phyloP scores from a whole-genome alignment of 2,329 filamentous ascomycete species.

The Colletotrichum trifolii region DNA sequence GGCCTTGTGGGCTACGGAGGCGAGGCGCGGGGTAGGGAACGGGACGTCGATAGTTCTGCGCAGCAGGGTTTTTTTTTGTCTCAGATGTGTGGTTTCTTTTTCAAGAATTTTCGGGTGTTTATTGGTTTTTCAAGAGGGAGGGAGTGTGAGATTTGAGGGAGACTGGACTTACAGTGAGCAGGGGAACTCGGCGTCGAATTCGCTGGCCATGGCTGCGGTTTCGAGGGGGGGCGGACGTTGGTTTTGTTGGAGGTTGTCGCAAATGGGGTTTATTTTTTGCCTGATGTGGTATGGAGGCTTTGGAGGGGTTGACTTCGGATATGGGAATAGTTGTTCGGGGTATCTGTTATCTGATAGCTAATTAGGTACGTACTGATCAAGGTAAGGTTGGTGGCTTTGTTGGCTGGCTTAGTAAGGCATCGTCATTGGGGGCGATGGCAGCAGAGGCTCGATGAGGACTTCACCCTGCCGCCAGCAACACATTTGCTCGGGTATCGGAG shows the following conservation, averaged over 20 bases:
- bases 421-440: slow-evolving; percentile 18
- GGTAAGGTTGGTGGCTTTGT: too few species aligned
- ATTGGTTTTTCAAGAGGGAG: not conserved
- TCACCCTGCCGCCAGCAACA: too few species aligned
- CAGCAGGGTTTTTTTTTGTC: slow-evolving; percentile 54
- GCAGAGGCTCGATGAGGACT: too few species aligned
- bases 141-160: slow-evolving; percentile 8
- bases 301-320: not conserved
- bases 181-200: slow-evolving; percentile 63
- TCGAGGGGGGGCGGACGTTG: too few species aligned
- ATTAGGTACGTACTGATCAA: too few species aligned
- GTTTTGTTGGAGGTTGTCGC: too few species aligned
- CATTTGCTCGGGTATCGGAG: not conserved
- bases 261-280: not conserved
- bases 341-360: too few species aligned
- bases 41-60: slow-evolving; percentile 74
- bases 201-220: slow-evolving; percentile 48
- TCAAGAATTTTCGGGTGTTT: slow-evolving; percentile 1
- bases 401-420: not conserved
- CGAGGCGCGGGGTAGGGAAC: slow-evolving; percentile 83
- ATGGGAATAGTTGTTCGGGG: too few species aligned
- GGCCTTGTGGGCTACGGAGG: slow-evolving; percentile 77
- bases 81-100: slow-evolving; percentile 33
- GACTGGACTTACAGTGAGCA: slow-evolving; percentile 67
- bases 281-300: not conserved